Evolutionary conservation across 2,329 filamentous ascomycete genomes (phyloP).

Genomic region (Fusarium chaquense): DNA sequence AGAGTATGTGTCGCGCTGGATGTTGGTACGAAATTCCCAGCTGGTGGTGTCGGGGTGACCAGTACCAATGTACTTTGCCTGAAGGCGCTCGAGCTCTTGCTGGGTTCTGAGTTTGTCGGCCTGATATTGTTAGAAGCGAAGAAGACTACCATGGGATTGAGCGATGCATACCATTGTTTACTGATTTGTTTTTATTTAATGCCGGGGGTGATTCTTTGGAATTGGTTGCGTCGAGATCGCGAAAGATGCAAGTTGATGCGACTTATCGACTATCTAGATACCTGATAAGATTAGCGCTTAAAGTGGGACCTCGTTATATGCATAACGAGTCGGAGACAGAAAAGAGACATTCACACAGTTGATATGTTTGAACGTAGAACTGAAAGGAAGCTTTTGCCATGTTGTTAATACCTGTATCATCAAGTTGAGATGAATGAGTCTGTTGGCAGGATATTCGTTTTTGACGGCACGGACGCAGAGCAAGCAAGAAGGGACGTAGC

Average conservation of each 20-base stretch:
- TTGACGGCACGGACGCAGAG: neutral
- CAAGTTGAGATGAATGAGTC: neutral
- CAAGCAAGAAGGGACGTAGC: neutral
- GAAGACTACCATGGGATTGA: neutral
- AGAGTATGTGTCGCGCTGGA: slow-evolving; percentile 91
- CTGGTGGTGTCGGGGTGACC: slow-evolving; percentile 96
- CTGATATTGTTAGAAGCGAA: slow-evolving; percentile 56
- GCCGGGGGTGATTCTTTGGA: neutral
- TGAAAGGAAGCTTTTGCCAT: neutral
- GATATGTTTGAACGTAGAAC: neutral
- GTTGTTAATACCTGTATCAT: too few relatives aligned
- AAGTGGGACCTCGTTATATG: slow-evolving; percentile 23
- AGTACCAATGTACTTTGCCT: slow-evolving; percentile 95
- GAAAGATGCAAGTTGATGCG: slow-evolving; percentile 27
- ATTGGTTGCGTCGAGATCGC: slow-evolving; percentile 7
- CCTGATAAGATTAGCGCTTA: slow-evolving; percentile 3
- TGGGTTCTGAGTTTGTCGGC: slow-evolving; percentile 98
- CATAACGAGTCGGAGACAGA: slow-evolving; percentile 2
- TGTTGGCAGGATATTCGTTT: neutral
- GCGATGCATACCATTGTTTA: slow-evolving; percentile 43
- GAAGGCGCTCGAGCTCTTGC: slow-evolving; percentile 96
- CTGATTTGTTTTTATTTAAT: slow-evolving; percentile 7
- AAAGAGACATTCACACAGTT: neutral
- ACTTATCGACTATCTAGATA: neutral
- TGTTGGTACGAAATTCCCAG: slow-evolving; percentile 97